Base-by-base conservation (phyloP, 257 asterid species). In the Buddleja alternifolia region DNA sequence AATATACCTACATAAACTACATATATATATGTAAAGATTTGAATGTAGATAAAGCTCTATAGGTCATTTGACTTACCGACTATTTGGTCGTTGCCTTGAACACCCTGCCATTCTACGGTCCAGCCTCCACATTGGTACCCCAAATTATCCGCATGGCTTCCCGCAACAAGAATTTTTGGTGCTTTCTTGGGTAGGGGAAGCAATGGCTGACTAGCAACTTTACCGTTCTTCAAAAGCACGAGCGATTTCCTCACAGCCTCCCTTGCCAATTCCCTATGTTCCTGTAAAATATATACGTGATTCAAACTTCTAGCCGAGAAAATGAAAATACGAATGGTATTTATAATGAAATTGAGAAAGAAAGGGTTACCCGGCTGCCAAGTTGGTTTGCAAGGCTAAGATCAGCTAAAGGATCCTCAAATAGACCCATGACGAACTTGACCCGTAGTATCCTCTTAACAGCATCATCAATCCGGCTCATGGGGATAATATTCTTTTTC, bases 71-170 rank as follows among this genome's bases (percentile, higher is more conserved):
- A 77, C 79, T 1, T 91, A 89, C 97, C 96, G 1, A 51, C 59
- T 50, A 89, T 90, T 53, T 78, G 78, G 59, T 89, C 90, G 53
- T 92, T 92, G 81, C 95, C 91, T 9, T 19, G 55, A 51, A 79
- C 77, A 3, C 98, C 98, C 37, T 88, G 98, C 98, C 98, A 92
- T 36, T 83, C 79, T 0, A 89, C 83, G n/a, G 98, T 89, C 98
- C 97, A 92, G 7, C 97, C 98, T 14, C 98, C 96, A 68, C 98
- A 90, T 66, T 92, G 97, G 82, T 83, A 78, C 0, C 98, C 98
- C 73, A 92, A 77, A 75, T 92, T 90, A 71, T 92, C 82, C 0
- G 98, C 97, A 74, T 92, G 98, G 66, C 75, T 82, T 73, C 96
- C 98, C 0, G 96, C 90, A 42, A 92, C 95, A 16, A 90, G 85